Evolutionary conservation across 2,329 filamentous ascomycete species (phyloP).

Genomic region (Pseudogymnoascus sp.): DNA sequence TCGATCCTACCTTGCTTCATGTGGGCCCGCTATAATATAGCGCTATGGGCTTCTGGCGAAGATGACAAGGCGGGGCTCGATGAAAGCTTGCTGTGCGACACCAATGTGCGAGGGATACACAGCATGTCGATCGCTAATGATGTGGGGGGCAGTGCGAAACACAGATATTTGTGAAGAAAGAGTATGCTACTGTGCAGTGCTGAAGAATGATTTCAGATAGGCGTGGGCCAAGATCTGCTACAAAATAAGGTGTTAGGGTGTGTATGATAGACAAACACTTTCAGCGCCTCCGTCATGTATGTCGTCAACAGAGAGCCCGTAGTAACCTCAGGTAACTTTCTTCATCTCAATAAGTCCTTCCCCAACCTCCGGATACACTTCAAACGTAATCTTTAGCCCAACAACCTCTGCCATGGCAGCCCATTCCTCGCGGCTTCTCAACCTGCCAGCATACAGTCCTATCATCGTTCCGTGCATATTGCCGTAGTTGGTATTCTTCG

Average conservation of each 20-base stretch:
- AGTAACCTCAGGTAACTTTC: conserved; percentile 10
- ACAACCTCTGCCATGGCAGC: conserved; percentile 28
- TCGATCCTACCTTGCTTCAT: background rate
- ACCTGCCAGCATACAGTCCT: conserved; percentile 29
- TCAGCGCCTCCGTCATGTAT: background rate
- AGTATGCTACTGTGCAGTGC: background rate
- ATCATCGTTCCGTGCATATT: conserved; percentile 33
- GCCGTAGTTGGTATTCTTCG: conserved; percentile 31
- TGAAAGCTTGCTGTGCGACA: background rate
- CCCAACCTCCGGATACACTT: conserved; percentile 28
- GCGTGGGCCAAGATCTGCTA: background rate
- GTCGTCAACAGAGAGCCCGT: background rate
- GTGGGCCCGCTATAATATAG: background rate
- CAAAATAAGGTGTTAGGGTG: background rate
- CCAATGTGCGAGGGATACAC: background rate
- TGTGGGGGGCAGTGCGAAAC: background rate
- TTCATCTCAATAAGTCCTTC: conserved; percentile 33
- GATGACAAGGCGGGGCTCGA: background rate
- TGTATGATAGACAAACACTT: background rate
- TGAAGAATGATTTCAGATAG: background rate
- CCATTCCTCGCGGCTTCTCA: conserved; percentile 31
- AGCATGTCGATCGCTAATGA: background rate
- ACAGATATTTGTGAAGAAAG: background rate
- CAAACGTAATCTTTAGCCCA: conserved; percentile 31
- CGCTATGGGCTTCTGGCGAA: background rate